Conservation (phyloP, 202 grass and related monocot species). For the Panicum hallii region DNA sequence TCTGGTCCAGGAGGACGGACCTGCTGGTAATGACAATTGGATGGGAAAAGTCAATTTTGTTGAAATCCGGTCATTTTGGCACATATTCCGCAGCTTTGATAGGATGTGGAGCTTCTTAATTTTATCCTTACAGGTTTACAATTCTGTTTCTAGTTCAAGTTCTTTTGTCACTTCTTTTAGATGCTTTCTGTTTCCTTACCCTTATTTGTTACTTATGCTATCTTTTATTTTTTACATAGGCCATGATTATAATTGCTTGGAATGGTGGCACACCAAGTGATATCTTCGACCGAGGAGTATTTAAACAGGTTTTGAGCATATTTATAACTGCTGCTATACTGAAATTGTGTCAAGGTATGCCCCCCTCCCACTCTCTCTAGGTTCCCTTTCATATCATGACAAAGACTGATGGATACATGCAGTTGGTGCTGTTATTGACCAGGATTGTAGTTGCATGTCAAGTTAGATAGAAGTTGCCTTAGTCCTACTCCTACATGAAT, state of each 20-base stretch:
- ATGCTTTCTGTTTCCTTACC: constrained; percentile 24
- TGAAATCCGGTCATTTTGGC: constrained; percentile 92
- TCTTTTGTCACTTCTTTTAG: constrained; percentile 25
- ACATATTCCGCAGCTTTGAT: constrained; percentile 93
- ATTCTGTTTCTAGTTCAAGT: constrained; percentile 15
- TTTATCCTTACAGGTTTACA: constrained; percentile 81
- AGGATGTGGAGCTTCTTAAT: constrained; percentile 97
- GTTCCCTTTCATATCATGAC: constrained; percentile 16
- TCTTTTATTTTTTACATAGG: constrained; percentile 50
- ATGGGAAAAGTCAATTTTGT: constrained; percentile 97
- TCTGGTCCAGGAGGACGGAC: constrained; percentile 61
- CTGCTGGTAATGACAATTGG: constrained; percentile 57
- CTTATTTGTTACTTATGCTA: background rate
- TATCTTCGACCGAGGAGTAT: constrained; percentile 75
- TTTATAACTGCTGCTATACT: constrained; percentile 91
- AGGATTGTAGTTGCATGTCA: constrained; percentile 1
- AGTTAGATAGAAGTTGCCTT: constrained; percentile 2
- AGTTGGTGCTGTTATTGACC: constrained; percentile 32
- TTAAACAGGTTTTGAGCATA: constrained; percentile 91
- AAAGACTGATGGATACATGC: background rate
- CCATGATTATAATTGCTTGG: constrained; percentile 97
- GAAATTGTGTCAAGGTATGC: constrained; percentile 82
- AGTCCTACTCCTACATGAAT: background rate
- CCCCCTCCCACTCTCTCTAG: background rate
- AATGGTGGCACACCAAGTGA: constrained; percentile 85